Percentiles rank a stretch among this genome's conserved stretches.
Conservation (phyloP, 176 grass and related monocot genomes). For the Guadua angustifolia region DNA sequence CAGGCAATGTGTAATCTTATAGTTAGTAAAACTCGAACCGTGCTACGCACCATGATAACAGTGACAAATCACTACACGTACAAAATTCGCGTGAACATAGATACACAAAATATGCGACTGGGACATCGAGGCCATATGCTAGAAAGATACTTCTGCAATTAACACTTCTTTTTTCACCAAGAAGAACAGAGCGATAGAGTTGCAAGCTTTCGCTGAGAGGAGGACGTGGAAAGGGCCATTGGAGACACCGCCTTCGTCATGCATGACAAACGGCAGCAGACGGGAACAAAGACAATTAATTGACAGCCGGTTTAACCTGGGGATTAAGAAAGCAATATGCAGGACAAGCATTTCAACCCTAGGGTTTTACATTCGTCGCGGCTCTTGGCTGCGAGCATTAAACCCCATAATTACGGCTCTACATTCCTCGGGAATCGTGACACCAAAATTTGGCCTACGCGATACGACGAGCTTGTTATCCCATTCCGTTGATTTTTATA, state of each 20-base stretch:
- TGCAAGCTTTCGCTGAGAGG: neutral
- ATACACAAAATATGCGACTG: neutral
- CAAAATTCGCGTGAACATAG: neutral
- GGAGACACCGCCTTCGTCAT: slow-evolving; percentile 35
- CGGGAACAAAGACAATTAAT: neutral
- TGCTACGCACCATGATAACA: neutral
- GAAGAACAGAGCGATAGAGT: neutral
- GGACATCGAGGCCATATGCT: slow-evolving; percentile 33
- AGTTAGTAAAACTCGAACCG: neutral
- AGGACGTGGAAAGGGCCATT: slow-evolving; percentile 30
- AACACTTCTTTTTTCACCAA: neutral
- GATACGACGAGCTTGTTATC: too few species aligned
- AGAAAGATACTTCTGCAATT: neutral
- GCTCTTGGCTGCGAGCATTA: slow-evolving; percentile 4
- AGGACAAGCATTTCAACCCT: slow-evolving; percentile 31
- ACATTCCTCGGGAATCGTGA: slow-evolving; percentile 10
- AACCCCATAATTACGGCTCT: neutral
- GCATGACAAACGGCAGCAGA: slow-evolving; percentile 33
- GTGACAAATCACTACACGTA: neutral
- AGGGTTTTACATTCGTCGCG: neutral
- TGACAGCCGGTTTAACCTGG: slow-evolving; percentile 24
- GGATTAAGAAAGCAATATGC: slow-evolving; percentile 24
- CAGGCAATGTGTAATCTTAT: neutral
- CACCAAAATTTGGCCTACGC: neutral
- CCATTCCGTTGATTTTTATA: too few species aligned